Conservation (phyloP, 179 eudicot species). For the Sideroxylon spinosum region DNA sequence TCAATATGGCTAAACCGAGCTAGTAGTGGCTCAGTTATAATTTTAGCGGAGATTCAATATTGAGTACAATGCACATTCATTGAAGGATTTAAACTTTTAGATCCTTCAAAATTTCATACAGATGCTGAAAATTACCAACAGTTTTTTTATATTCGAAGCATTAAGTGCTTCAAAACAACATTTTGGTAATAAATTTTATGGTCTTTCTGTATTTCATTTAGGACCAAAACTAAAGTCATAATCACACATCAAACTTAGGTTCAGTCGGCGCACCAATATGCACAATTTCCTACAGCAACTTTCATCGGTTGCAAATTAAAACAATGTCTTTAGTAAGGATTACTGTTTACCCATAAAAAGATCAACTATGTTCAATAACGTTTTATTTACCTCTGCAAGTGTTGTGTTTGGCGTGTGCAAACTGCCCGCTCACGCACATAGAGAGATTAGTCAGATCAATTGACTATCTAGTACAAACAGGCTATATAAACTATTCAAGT, state of each 20-base stretch:
- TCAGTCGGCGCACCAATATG: not conserved
- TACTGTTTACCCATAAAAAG: not conserved
- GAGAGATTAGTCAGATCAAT: too few relatives aligned
- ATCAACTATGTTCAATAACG: not conserved
- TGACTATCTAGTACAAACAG: not conserved
- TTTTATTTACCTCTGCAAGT: not conserved
- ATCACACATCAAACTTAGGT: too few relatives aligned
- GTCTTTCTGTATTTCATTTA: not conserved
- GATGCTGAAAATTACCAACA: not conserved
- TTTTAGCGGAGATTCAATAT: not conserved
- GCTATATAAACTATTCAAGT: conserved; percentile 7
- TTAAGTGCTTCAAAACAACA: not conserved
- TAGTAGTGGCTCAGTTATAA: not conserved
- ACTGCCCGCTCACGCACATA: too few relatives aligned
- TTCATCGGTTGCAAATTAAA: not conserved
- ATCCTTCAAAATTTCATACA: not conserved
- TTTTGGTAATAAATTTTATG: not conserved
- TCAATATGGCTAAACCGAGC: not conserved
- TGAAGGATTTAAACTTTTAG: not conserved
- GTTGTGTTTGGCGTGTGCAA: not conserved
- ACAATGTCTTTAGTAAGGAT: not conserved
- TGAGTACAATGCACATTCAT: not conserved
- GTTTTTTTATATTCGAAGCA: not conserved
- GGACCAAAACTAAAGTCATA: too few relatives aligned
- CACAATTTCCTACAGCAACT: not conserved